Percentiles rank a stretch among this genome's conserved stretches.
Conservation (phyloP, 192 early-diverging fungal genomes). For the Chytriomyces confervae region DNA sequence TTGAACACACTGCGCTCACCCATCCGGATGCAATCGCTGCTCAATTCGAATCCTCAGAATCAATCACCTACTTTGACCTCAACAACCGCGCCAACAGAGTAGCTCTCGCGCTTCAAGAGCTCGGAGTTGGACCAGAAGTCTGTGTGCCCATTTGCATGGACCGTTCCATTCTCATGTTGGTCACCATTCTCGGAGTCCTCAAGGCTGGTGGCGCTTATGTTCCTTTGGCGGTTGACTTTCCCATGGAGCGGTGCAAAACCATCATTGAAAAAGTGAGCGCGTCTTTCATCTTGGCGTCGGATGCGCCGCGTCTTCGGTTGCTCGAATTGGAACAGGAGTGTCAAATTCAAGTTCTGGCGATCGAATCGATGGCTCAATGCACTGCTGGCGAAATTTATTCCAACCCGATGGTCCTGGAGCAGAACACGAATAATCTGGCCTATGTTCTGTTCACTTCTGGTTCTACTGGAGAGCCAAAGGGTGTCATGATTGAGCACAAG, state of each 20-base stretch:
- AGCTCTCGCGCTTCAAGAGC: slow-evolving; percentile 8
- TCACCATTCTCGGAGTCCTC: slow-evolving; percentile 31
- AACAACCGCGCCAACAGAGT: slow-evolving; percentile 37
- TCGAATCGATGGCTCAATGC: background rate
- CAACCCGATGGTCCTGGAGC: background rate
- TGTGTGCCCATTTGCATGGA: slow-evolving; percentile 25
- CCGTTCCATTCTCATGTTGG: slow-evolving; percentile 26
- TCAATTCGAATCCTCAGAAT: background rate
- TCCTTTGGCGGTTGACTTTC: slow-evolving; percentile 35
- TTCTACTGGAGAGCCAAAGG: slow-evolving; percentile 53
- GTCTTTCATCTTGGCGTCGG: too few relatives aligned
- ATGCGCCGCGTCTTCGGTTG: background rate
- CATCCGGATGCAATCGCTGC: too few relatives aligned
- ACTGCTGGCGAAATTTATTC: background rate
- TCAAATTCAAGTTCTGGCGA: background rate
- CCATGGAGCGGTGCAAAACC: background rate
- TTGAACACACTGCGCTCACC: too few relatives aligned
- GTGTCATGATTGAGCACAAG: slow-evolving; percentile 37
- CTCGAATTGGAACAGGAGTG: background rate
- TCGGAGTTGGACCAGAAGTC: slow-evolving; percentile 28
- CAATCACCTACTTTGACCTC: slow-evolving; percentile 34
- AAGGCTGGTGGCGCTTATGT: slow-evolving; percentile 41
- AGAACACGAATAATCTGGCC: slow-evolving; percentile 32
- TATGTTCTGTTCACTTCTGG: slow-evolving; percentile 53
- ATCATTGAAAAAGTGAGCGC: background rate